Percentiles rank a stretch among this genome's conserved stretches.
These are phyloP conservation scores for Conidiobolus incongruus DNA, from an alignment of 371 early-diverging fungal genomes.

Conservation along the genomic window DNA sequence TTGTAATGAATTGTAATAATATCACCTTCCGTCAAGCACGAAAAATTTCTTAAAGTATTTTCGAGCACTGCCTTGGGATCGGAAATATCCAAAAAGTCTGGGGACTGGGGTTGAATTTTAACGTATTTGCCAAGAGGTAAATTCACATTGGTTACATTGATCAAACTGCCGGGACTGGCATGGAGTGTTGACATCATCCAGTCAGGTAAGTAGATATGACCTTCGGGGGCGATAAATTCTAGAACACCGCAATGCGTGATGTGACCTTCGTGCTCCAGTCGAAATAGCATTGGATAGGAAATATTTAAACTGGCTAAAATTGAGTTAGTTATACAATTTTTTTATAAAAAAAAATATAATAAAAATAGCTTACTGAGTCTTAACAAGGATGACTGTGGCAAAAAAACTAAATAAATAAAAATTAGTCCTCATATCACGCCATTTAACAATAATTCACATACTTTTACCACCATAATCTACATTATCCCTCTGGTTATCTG, in stretches of 20 bases:
- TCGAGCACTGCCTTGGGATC: slow-evolving; percentile 98
- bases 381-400: slow-evolving; percentile 76
- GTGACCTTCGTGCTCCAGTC: slow-evolving; percentile 28
- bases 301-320: slow-evolving; percentile 66
- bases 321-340: too few relatives aligned
- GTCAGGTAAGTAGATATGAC: slow-evolving; percentile 82
- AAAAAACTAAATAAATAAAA: slow-evolving; percentile 52
- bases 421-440: too few relatives aligned
- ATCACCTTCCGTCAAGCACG: slow-evolving; percentile 89
- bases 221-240: slow-evolving; percentile 97
- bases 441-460: too few relatives aligned
- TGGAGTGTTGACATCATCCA: slow-evolving; percentile 96
- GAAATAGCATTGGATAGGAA: slow-evolving; percentile 83
- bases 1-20: slow-evolving; percentile 87
- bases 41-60: slow-evolving; percentile 84
- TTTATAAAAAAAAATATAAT: too few relatives aligned
- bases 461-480: slow-evolving; percentile 72
- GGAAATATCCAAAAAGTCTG: slow-evolving; percentile 93
- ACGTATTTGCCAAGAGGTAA: slow-evolving; percentile 82
- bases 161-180: slow-evolving; percentile 48
- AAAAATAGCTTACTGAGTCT: slow-evolving; percentile 42
- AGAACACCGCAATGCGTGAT: slow-evolving; percentile 93
- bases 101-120: slow-evolving; percentile 94
- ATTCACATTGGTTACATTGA: slow-evolving; percentile 54
- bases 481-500: slow-evolving; percentile 44